Conservation (phyloP, 345 rosid species). For the Brassica napus region DNA sequence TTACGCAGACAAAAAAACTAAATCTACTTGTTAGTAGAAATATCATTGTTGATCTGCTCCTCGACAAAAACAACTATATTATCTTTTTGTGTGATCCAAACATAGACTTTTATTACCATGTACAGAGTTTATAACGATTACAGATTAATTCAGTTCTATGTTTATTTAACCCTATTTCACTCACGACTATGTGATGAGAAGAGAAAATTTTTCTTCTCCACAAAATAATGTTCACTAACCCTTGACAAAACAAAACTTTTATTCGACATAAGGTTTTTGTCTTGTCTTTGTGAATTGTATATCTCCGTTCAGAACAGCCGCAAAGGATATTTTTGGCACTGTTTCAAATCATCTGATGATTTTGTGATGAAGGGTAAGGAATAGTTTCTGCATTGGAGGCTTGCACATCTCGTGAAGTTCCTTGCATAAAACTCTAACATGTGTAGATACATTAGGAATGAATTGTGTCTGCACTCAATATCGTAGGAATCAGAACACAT, state of each 20-base stretch:
- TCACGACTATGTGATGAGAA: neutral
- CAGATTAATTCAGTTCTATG: neutral
- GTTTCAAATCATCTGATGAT: neutral
- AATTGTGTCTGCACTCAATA: neutral
- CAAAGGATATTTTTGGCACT: neutral
- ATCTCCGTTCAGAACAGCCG: neutral
- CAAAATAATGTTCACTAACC: neutral
- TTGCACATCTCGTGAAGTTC: neutral
- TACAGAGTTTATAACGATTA: neutral
- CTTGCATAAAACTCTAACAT: neutral
- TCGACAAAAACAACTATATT: too few species aligned
- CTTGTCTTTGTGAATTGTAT: neutral
- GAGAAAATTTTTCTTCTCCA: neutral
- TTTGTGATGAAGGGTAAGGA: neutral
- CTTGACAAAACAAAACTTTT: neutral
- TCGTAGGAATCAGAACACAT: neutral
- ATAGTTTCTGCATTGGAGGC: neutral
- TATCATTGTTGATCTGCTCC: too few species aligned
- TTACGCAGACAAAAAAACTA: too few species aligned
- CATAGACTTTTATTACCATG: too few species aligned
- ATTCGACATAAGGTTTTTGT: neutral
- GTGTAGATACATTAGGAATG: neutral
- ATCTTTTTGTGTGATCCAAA: too few species aligned
- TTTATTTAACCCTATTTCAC: neutral
- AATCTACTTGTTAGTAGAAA: too few species aligned